Evolutionary conservation across 441 rosid genomes (phyloP).

Genomic region (Populus hybrid): DNA sequence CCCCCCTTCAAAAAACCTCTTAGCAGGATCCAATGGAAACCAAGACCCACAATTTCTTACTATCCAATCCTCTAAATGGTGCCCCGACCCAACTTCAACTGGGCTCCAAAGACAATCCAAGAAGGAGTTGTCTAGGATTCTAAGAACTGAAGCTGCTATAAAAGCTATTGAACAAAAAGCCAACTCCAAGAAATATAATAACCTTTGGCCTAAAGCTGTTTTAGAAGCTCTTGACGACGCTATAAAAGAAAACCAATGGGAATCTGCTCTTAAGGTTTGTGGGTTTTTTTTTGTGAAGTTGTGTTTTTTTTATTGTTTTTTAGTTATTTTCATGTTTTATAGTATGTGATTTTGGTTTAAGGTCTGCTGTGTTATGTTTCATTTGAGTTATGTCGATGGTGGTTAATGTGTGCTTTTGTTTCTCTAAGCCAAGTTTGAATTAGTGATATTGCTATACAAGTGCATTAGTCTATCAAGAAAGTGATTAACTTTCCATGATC

Average conservation of each 20-base stretch:
- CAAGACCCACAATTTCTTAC: slow-evolving; percentile 6
- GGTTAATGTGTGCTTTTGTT: neutral
- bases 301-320: neutral
- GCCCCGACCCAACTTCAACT: slow-evolving; percentile 18
- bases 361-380: neutral
- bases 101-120: slow-evolving; percentile 41
- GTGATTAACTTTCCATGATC: neutral
- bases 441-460: neutral
- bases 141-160: slow-evolving; percentile 64
- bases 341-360: neutral
- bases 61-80: slow-evolving; percentile 23
- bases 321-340: no score
- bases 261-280: slow-evolving; percentile 67
- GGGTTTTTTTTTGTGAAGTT: neutral
- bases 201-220: slow-evolving; percentile 78
- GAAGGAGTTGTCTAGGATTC: slow-evolving; percentile 57
- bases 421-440: neutral
- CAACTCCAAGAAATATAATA: slow-evolving; percentile 59
- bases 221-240: slow-evolving; percentile 86
- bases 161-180: slow-evolving; percentile 66
- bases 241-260: slow-evolving; percentile 49
- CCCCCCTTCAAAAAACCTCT: slow-evolving; percentile 36
- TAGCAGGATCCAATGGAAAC: slow-evolving; percentile 15
- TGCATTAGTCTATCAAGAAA: neutral
- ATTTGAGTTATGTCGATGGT: neutral